Conservation (phyloP, 2,329 filamentous ascomycete genomes). For the Talaromyces sp. region DNA sequence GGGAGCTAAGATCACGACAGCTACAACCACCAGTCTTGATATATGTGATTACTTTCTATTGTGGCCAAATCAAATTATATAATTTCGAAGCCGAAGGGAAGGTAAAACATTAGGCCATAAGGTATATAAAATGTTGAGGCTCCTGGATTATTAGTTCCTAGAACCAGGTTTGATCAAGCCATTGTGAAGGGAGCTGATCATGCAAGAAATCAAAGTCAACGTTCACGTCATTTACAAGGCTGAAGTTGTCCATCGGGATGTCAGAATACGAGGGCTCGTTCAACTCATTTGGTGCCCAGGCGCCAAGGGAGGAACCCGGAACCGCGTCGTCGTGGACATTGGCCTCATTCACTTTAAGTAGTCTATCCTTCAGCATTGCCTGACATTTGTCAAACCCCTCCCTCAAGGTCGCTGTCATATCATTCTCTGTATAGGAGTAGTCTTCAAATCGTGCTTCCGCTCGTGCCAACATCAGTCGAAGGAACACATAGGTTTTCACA, state of each 20-base stretch:
- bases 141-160: background rate
- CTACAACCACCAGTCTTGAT: background rate
- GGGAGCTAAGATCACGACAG: background rate
- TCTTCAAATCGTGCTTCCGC: constrained; percentile 21
- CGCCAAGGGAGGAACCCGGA: background rate
- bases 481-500: constrained; percentile 30
- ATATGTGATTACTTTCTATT: too few species aligned
- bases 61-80: too few species aligned
- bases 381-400: background rate
- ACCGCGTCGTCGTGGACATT: background rate
- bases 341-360: background rate
- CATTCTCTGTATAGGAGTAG: background rate
- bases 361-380: background rate
- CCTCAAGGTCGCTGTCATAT: background rate
- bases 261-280: background rate
- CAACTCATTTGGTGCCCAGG: background rate
- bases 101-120: too few species aligned
- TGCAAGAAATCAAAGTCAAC: constrained; percentile 9
- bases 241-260: background rate
- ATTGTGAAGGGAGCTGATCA: background rate
- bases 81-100: too few species aligned
- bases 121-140: too few species aligned
- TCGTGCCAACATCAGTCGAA: constrained; percentile 28
- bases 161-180: background rate
- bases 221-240: background rate